These are phyloP conservation scores for Schizosaccharomyces versatilis DNA, from an alignment of 1,139 yeast genomes.

Conservation along the genomic window DNA sequence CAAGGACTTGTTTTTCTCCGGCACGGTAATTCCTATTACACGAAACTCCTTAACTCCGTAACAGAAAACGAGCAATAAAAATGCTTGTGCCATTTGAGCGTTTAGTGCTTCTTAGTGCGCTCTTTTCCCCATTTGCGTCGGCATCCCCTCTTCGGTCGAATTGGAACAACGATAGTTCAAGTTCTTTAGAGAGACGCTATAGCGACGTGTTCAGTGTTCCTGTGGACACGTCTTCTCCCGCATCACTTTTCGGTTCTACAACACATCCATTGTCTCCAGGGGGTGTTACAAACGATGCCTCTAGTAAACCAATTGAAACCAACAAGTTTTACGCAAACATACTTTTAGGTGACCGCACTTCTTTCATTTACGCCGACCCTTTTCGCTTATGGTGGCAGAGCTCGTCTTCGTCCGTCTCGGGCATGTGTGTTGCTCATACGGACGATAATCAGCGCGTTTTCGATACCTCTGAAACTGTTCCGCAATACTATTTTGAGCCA, in stretches of 20 bases:
- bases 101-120: no score
- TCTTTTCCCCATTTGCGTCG: no score
- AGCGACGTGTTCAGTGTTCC: neutral
- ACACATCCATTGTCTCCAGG: neutral
- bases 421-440: slow-evolving; percentile 42
- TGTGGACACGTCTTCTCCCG: neutral
- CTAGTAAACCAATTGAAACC: slow-evolving; percentile 25
- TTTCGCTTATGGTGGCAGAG: slow-evolving; percentile 35
- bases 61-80: no score
- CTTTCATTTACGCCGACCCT: slow-evolving; percentile 34
- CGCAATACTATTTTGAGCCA: slow-evolving; percentile 35
- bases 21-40: no score
- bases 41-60: no score
- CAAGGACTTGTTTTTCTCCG: no score
- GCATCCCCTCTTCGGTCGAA: no score
- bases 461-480: slow-evolving; percentile 16
- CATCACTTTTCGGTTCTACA: neutral
- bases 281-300: neutral
- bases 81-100: no score
- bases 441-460: slow-evolving; percentile 25
- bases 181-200: neutral
- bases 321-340: slow-evolving; percentile 52
- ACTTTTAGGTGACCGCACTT: slow-evolving; percentile 31
- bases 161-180: no score
- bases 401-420: slow-evolving; percentile 23